A percentile compares a stretch with the other conserved stretches of the same genome.
These are phyloP conservation scores for Trichoderma atroviride DNA, from an alignment of 2,329 filamentous ascomycete species.

Conservation along the genomic window DNA sequence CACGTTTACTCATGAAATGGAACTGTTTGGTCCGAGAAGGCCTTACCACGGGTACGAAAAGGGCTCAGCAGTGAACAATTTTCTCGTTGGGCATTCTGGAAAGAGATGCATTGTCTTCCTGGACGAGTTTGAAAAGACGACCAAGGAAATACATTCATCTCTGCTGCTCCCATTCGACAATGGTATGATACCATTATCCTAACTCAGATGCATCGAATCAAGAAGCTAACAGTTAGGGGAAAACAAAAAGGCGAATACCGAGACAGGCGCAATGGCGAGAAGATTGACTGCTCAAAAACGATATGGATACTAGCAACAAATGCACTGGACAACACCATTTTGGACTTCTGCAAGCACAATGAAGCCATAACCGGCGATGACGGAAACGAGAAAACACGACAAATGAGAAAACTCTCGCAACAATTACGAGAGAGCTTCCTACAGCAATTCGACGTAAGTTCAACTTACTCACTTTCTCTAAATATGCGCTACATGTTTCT, in stretches of 20 bases:
- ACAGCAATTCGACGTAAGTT: conserved; percentile 8
- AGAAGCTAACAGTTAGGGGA: not conserved
- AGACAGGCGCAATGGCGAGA: conserved; percentile 41
- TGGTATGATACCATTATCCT: conserved; percentile 35
- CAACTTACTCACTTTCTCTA: not conserved
- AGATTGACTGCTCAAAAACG: conserved; percentile 47
- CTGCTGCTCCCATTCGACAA: conserved; percentile 49
- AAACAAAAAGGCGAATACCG: conserved; percentile 43
- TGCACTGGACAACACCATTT: conserved; percentile 43
- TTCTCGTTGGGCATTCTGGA: conserved; percentile 43
- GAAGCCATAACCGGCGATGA: not conserved
- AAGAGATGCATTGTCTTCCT: conserved; percentile 49
- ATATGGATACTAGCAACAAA: conserved; percentile 56
- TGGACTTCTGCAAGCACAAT: conserved; percentile 40
- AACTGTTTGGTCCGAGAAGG: conserved; percentile 47
- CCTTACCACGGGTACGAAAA: conserved; percentile 40
- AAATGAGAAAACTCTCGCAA: not conserved
- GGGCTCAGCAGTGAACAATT: conserved; percentile 52
- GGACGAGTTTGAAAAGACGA: conserved; percentile 56
- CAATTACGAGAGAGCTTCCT: conserved; percentile 9
- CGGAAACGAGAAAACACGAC: not conserved
- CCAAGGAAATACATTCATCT: conserved; percentile 43
- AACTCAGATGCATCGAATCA: not conserved
- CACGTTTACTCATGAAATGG: conserved; percentile 39
- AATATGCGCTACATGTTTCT: not conserved